Base-by-base conservation (phyloP, 768 basidiomycete species). In the Boletus barrowsii region DNA sequence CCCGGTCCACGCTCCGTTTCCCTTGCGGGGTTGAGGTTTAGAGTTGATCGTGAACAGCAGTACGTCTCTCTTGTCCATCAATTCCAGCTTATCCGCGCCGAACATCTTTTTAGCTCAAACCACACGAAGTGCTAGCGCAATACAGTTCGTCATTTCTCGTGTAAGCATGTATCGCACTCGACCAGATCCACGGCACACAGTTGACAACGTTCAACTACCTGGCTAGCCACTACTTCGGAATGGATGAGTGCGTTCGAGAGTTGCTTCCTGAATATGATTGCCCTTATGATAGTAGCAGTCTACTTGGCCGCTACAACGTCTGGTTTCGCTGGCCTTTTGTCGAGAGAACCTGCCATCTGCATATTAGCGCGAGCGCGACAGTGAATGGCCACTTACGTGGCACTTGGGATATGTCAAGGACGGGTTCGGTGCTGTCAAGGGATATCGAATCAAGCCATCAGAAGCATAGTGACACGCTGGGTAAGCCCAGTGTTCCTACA, bases 261-360 rank as follows among this genome's bases (percentile, higher is more conserved):
- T 72, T 87, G 72, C 75, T 87, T n/a, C 77, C 79, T 1, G 79
- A 81, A 41, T 87, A 87, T 63, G 86, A 87, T 63, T 86, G 85
- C 58, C 86, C 86, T 5, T 69, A 77, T 55, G 82, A 85, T n/a
- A n/a, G n/a, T n/a, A 46, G 78, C 84, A 0, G 73, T 81, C 11
- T 83, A 76, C 63, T 70, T 87, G n/a, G 79, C 82, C 3, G 81
- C 82, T 0, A 82, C 81, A 8, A 80, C 81, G 0, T 77, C 79
- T 61, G 70, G 75, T n/a, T 60, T 62, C 10, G 42, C 63, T 6
- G 84, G 83, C 3, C 73, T 70, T 5, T 60, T 80, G 50, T 68
- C 72, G 3, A 74, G 77, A 45, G 68, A 76, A n/a, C 74, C 78
- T 26, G 84, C 82, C 2, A 81, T 87, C 43, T 86, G 85, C 54